Conservation (phyloP, 2,329 filamentous ascomycete genomes). For the Lithohypha guttulata region DNA sequence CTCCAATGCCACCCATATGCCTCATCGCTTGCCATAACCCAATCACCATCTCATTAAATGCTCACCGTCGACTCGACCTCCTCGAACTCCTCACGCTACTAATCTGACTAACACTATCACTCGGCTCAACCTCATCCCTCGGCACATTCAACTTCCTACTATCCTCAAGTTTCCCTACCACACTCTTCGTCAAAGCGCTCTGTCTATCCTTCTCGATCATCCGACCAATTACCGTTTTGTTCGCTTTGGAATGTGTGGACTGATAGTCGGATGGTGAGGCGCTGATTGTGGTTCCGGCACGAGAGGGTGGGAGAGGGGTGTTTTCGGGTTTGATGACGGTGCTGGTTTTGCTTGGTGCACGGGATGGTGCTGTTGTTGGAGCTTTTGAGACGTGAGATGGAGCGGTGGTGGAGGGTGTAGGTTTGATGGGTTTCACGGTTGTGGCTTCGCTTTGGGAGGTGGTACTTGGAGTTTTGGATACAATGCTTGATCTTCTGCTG, state of each 20-base stretch:
- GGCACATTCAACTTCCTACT: slow-evolving; percentile 14
- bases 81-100: slow-evolving; percentile 10
- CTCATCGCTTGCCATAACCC: no score
- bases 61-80: slow-evolving; percentile 5
- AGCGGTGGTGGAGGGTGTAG: neutral
- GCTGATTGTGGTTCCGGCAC: slow-evolving; percentile 19
- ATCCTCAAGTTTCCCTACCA: slow-evolving; percentile 19
- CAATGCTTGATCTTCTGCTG: neutral
- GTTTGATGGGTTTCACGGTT: slow-evolving; percentile 7
- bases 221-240: slow-evolving; percentile 18
- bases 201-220: slow-evolving; percentile 9
- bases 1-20: no score
- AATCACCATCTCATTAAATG: no score
- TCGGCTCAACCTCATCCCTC: slow-evolving; percentile 18
- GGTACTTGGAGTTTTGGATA: neutral
- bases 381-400: slow-evolving; percentile 4
- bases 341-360: neutral
- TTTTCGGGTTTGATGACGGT: slow-evolving; percentile 7
- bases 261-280: slow-evolving; percentile 6
- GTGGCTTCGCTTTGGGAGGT: no score
- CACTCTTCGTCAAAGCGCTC: slow-evolving; percentile 12
- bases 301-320: slow-evolving; percentile 17
- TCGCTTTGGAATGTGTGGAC: slow-evolving; percentile 4
- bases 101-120: slow-evolving; percentile 22
- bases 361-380: slow-evolving; percentile 4